Evolutionary conservation across 2,329 filamentous ascomycete species (phyloP), one percentile per base, ranked within the genome.

Genomic region (Alternaria sp.): DNA sequence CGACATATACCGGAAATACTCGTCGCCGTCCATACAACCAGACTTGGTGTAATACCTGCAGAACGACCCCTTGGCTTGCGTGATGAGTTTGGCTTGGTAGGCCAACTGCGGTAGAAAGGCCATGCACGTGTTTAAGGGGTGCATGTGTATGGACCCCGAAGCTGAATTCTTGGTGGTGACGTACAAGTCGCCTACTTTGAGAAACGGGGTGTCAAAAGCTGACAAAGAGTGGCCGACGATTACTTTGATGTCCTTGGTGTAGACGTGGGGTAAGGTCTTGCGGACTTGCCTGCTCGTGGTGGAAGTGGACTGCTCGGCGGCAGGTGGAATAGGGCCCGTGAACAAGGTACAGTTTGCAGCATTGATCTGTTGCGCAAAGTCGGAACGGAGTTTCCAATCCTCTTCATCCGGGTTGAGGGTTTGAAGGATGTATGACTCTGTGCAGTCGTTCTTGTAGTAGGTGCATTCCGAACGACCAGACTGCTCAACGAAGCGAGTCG

Each of bases 31-130:
- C 34, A 26, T 33, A 36, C 52, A 54, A 1, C 52, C 52, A 9
- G 52, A 14, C 21, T 48, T 40, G 21, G n/a, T 54, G 42, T 49
- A 54, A 44, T 54, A 54, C 11, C 17, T 26, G 36, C 52, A 54
- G 5, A 26, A 33, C 6, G 42, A 14, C 10, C 42, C 52, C 13
- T 48, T 48, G 5, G 42, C 28, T 28, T 54, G 52, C 21, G 14
- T 28, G 34, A 54, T 11, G 10, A 28, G 2, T n/a, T 40, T 49
- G 26, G 10, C 1, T n/a, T 33, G 26, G 34, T 49, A 33, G 17
- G 52, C 52, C 4, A 24, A 31, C 3, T 24, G 5, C 21, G 24
- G 6, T 11, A 17, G 42, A 14, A 54, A 41, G 6, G 44, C 23
- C 2, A 39, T 4, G 11, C 52, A 54, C 2, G 13, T 1, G 34